Evolutionary conservation across 2,329 filamentous ascomycete species (phyloP).

Genomic region (Penicillium hesseltinei): DNA sequence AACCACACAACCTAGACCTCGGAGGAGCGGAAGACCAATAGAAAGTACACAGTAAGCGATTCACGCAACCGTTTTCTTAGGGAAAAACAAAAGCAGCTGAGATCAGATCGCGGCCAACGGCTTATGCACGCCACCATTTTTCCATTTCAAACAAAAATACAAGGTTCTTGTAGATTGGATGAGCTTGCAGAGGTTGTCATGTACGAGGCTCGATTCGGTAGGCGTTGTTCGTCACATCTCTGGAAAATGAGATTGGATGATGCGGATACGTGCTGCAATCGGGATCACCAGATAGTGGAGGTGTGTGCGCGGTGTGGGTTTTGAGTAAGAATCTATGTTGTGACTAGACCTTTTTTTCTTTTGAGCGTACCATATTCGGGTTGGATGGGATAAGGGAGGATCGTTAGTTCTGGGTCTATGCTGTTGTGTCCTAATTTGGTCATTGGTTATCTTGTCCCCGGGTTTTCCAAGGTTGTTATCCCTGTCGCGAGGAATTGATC

Average conservation of each 20-base stretch:
- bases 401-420: neutral
- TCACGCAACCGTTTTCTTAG: neutral
- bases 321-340: neutral
- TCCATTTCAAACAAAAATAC: neutral
- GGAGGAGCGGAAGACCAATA: neutral
- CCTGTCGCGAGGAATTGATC: conserved; percentile 10
- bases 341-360: too few species aligned
- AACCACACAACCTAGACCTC: neutral
- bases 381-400: neutral
- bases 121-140: conserved; percentile 6
- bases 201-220: neutral
- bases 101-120: conserved; percentile 8
- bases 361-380: too few species aligned
- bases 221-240: neutral
- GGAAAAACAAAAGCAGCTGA: neutral
- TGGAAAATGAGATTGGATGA: neutral
- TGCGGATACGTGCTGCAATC: neutral
- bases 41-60: neutral
- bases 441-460: neutral
- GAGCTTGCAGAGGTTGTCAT: neutral
- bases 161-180: neutral
- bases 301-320: neutral
- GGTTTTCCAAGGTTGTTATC: neutral
- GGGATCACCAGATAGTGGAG: neutral
- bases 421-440: neutral